These are phyloP conservation scores for Aegilops bicornis DNA, from an alignment of 176 grass and related monocot species.

Conservation along the genomic window DNA sequence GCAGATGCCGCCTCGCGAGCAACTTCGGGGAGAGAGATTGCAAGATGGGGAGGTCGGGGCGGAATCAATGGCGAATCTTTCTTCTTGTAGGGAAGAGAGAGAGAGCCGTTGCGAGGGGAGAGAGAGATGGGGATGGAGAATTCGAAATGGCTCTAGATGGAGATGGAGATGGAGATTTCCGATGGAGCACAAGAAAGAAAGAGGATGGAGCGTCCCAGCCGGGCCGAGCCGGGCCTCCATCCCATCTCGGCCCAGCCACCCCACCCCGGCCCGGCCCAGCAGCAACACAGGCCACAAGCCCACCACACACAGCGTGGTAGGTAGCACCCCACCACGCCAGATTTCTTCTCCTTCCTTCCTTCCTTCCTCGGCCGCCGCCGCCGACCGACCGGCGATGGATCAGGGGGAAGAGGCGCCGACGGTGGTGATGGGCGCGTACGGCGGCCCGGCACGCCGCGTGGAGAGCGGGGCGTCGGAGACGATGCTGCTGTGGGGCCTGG, in stretches of 20 bases:
- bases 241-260: too few species aligned
- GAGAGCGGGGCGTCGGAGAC: conserved; percentile 58
- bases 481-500: conserved; percentile 69
- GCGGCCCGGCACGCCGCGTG: conserved; percentile 25
- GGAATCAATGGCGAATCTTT: conserved; percentile 1
- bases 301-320: too few species aligned
- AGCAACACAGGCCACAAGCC: background rate
- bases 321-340: too few species aligned
- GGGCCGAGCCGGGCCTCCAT: too few species aligned
- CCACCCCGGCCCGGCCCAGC: background rate
- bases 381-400: background rate
- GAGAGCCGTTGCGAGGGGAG: background rate
- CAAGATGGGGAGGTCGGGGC: background rate
- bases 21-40: background rate
- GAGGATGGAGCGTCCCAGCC: background rate
- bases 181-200: background rate
- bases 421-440: conserved; percentile 51
- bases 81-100: background rate
- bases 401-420: background rate
- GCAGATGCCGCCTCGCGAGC: background rate
- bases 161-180: background rate
- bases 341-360: background rate
- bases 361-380: background rate
- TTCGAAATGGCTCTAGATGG: background rate
- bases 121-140: background rate